Evolutionary conservation across 345 rosid species (phyloP).

Genomic region (Brassica carinata): DNA sequence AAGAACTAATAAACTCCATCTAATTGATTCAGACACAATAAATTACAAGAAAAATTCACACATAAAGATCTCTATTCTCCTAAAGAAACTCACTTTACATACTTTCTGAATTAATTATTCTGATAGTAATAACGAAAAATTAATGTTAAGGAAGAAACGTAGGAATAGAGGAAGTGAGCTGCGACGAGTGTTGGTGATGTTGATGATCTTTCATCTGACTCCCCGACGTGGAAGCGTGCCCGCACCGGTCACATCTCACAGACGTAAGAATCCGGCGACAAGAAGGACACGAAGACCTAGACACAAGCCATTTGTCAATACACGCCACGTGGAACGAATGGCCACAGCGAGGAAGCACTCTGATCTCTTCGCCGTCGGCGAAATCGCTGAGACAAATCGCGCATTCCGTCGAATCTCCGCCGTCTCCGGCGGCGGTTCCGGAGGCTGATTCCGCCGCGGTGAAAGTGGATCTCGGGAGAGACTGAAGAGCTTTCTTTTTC

Average conservation of each 20-base stretch:
- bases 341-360: slow-evolving; percentile 63
- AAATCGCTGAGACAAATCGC: slow-evolving; percentile 62
- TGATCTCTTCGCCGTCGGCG: slow-evolving; percentile 53
- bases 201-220: slow-evolving; percentile 16
- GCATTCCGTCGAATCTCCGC: slow-evolving; percentile 44
- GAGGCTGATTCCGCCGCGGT: slow-evolving; percentile 29
- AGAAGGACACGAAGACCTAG: slow-evolving; percentile 67
- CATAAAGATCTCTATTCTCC: slow-evolving; percentile 14
- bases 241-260: slow-evolving; percentile 39
- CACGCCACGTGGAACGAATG: slow-evolving; percentile 65
- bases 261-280: slow-evolving; percentile 62
- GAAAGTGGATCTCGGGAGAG: slow-evolving; percentile 68
- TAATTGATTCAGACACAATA: slow-evolving; percentile 23
- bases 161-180: slow-evolving; percentile 13
- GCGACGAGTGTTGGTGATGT: slow-evolving; percentile 30
- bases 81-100: slow-evolving; percentile 31
- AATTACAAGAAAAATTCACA: not conserved
- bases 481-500: slow-evolving; percentile 64
- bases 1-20: slow-evolving; percentile 18
- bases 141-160: slow-evolving; percentile 37
- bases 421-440: not conserved
- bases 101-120: not conserved
- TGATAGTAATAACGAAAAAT: not conserved
- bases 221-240: slow-evolving; percentile 28
- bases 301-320: slow-evolving; percentile 64